Evolutionary conservation across 768 basidiomycete species (phyloP).

Genomic region (Paxillus rubicundulus): DNA sequence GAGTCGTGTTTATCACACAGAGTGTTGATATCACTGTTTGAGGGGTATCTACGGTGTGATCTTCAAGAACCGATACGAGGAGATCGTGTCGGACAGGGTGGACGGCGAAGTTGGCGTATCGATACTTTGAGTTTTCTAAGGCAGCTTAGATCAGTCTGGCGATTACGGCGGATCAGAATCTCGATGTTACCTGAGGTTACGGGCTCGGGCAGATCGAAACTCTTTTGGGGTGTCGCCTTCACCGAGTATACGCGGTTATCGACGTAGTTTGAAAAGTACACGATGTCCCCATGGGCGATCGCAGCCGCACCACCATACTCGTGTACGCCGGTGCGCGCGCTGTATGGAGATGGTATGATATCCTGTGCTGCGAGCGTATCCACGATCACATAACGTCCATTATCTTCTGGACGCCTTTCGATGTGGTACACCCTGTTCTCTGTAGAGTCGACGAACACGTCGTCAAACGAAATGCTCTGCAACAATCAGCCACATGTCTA

Average conservation of each 20-base stretch:
- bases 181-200: conserved; percentile 57
- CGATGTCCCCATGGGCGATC: conserved; percentile 44
- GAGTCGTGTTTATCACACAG: conserved; percentile 49
- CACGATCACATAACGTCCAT: conserved; percentile 56
- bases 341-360: conserved; percentile 53
- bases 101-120: conserved; percentile 62
- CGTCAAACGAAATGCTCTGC: conserved; percentile 34
- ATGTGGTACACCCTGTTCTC: conserved; percentile 49
- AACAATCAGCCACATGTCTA: neutral
- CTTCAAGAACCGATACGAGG: conserved; percentile 64
- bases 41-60: conserved; percentile 52
- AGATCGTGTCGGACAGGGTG: conserved; percentile 54
- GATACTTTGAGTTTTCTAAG: conserved; percentile 32
- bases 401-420: conserved; percentile 58
- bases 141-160: neutral
- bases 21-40: conserved; percentile 49
- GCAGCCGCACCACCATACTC: conserved; percentile 73
- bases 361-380: conserved; percentile 47
- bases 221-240: conserved; percentile 16
- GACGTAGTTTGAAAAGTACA: conserved; percentile 57
- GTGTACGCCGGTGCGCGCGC: conserved; percentile 55
- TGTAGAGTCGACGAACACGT: conserved; percentile 53
- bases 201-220: conserved; percentile 34
- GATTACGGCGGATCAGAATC: neutral
- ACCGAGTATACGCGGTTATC: conserved; percentile 55